A percentile compares a stretch with the other conserved stretches of the same genome.
phyloP scores from a whole-genome alignment of 257 asterid genomes.

The Nicotiana sylvestris region DNA sequence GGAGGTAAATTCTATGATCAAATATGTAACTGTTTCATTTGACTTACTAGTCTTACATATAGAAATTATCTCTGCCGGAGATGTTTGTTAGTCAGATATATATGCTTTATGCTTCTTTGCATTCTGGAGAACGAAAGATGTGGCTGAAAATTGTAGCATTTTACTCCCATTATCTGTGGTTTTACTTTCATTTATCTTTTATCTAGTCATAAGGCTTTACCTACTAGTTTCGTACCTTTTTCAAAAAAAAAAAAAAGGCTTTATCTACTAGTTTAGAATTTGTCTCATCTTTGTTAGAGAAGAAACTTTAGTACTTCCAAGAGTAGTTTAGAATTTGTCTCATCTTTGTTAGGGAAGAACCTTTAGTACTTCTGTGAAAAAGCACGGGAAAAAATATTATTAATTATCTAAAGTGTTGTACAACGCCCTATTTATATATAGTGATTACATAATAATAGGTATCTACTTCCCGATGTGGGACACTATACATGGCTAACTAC shows the following conservation, averaged over 20 bases:
- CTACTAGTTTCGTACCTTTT: background rate
- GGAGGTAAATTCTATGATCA: constrained; percentile 46
- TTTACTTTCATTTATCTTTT: background rate
- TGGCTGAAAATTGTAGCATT: background rate
- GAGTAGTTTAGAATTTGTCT: background rate
- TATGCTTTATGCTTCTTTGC: background rate
- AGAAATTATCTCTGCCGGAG: no score
- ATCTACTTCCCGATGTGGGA: no score
- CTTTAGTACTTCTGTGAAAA: background rate
- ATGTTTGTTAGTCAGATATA: background rate
- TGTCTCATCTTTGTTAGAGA: background rate
- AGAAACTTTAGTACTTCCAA: background rate
- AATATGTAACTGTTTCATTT: background rate
- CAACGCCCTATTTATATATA: no score
- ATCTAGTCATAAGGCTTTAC: background rate
- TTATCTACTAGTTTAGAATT: background rate
- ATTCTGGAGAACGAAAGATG: background rate
- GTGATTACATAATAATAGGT: no score
- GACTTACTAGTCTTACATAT: no score
- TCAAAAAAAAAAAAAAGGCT: background rate
- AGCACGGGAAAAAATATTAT: no score
- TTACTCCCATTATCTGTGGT: background rate
- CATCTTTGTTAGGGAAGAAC: background rate
- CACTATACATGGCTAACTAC: no score
- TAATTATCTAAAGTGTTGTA: no score